Evolutionary conservation across 2,329 filamentous ascomycete species (phyloP), one percentile per base, ranked within the genome.

Genomic region (Metarhizium sp.): DNA sequence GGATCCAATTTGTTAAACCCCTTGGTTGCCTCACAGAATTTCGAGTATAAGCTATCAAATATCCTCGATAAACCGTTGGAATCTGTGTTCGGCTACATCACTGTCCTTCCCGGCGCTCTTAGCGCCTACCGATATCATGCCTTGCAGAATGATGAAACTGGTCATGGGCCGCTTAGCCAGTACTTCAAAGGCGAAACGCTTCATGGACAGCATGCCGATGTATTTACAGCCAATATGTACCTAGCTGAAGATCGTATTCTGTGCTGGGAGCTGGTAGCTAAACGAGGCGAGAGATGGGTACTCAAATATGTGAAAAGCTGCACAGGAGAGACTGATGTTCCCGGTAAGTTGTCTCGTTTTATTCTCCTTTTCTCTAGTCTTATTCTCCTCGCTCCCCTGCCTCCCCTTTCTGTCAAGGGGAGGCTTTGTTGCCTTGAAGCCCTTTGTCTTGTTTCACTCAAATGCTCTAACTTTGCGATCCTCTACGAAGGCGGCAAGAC

Each of bases 21-120:
- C 0, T 78, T 99, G 6, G 92, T 99, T 16, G 94, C 94, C 0
- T 95, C 91, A 49, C 94, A 99, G 66, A 99, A 99, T 69, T 99
- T 99, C 62, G 94, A 99, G 75, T 99, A 99, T 78, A 99, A 99
- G 73, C 96, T 99, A 90, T 96, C 91, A 45, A 99, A 99, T 65
- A 99, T 99, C 64, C 78, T 99, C 30, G 94, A 99, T 69, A 99
- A 99, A 71, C 94, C 94, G 0, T 77, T 99, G 2, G 94, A 99
- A 70, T 96, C 90, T 0, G 92, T 96, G 0, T 99, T 99, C 69
- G 94, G 94, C 2, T 99, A 97, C 68, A 99, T 99, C 63, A 97
- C 92, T 6, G 94, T 99, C 63, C 75, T 99, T 60, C 95, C 94
- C 0, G 95, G 94, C 71, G 94, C 94, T 0, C 80, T 99, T 53